Base-by-base conservation (phyloP, 2,329 filamentous ascomycete species). In the Hypoxylon sp. region DNA sequence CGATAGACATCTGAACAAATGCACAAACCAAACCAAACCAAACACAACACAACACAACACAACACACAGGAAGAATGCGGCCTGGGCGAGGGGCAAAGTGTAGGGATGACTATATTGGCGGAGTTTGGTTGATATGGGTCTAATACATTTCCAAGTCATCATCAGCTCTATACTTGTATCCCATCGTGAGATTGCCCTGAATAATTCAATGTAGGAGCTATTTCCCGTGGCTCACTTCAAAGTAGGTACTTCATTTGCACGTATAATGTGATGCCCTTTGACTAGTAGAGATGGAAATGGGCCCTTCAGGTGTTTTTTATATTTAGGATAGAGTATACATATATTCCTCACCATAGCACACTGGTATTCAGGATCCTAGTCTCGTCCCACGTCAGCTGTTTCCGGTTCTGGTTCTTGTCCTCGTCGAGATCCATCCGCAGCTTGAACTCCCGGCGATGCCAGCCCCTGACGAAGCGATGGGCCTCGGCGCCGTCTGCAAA, bases 401-500 rank as follows among this genome's bases (percentile, higher is more conserved):
- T 21, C n/a, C n/a, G n/a, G n/a, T n/a, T n/a, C n/a, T n/a, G n/a
- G 2, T 17, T 17, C 2, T 52, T 27, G 1, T 23, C 20, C 3
- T 25, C 54, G 2, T 48, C 45, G 27, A 44, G 13, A 11, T 49
- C 53, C 64, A 63, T 60, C 12, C 21, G 55, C 16, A 67, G 29
- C 45, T 30, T 55, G 48, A 77, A 59, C 46, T 68, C 63, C 47
- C 73, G 66, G 16, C 69, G 68, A 59, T 78, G 74, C 74, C 75
- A 77, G 41, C 57, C 52, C 52, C 76, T 68, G 20, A 75, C 74
- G 55, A 81, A 81, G 44, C 78, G 72, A 44, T 73, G 75, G 13
- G 82, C 82, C 54, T 82, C 81, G 7, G 71, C 70, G 38, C 76
- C 71, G n/a, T 79, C 78, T 9, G 73, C 64, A 53, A 88, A 85